Conservation (phyloP, 2,329 filamentous ascomycete species). For the Penicillium occitanis region DNA sequence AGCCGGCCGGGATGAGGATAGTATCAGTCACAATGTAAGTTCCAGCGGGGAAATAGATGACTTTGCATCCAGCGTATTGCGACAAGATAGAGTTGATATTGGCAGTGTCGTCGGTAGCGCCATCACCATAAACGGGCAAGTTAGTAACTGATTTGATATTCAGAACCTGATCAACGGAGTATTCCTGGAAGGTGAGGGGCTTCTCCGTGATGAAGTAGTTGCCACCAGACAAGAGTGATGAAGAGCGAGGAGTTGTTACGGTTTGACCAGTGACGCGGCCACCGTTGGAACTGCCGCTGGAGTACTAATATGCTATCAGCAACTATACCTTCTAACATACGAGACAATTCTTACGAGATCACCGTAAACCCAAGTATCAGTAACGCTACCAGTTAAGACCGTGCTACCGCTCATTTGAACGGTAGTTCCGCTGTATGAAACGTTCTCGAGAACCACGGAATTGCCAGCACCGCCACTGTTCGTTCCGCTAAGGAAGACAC, state of each 20-base stretch:
- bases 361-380: conserved; percentile 37
- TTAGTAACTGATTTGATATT: conserved; percentile 49
- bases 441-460: conserved; percentile 30
- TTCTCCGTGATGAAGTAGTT: conserved; percentile 43
- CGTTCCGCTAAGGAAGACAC: conserved; percentile 29
- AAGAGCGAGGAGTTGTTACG: conserved; percentile 34
- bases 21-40: conserved; percentile 49
- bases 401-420: conserved; percentile 32
- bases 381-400: conserved; percentile 25
- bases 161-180: conserved; percentile 43
- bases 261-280: conserved; percentile 34
- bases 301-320: conserved; percentile 14
- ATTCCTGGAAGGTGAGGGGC: conserved; percentile 48
- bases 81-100: conserved; percentile 38
- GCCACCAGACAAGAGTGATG: conserved; percentile 34
- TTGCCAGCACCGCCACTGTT: conserved; percentile 34
- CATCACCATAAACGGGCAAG: conserved; percentile 46
- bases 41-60: conserved; percentile 36
- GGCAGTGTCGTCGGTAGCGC: conserved; percentile 40
- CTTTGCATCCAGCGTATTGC: conserved; percentile 33
- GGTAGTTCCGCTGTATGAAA: conserved; percentile 29
- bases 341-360: conserved; percentile 26
- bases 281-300: conserved; percentile 24
- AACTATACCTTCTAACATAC: neutral
- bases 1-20: conserved; percentile 48